Conservation (phyloP, 2,329 filamentous ascomycete genomes). For the Talaromyces sp. region DNA sequence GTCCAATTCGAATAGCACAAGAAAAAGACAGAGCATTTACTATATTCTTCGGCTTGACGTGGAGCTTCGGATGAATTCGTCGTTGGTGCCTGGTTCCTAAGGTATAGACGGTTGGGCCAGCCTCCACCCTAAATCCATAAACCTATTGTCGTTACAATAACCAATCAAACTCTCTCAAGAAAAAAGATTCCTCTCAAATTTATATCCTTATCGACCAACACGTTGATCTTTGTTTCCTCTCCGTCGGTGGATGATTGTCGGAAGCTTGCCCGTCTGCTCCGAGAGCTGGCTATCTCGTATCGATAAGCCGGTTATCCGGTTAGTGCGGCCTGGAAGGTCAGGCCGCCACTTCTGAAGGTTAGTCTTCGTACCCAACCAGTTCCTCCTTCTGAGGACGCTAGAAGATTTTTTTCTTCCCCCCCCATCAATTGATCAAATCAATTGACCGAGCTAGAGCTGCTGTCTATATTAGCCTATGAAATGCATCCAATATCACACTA, state of each 20-base stretch:
- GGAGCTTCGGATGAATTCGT: neutral
- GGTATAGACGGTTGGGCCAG: neutral
- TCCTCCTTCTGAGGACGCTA: neutral
- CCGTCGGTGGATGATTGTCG: neutral
- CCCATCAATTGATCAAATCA: neutral
- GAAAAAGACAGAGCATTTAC: neutral
- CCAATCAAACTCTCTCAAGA: too few species aligned
- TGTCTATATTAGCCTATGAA: neutral
- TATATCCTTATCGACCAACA: neutral
- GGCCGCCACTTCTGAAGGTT: neutral
- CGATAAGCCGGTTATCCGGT: constrained; percentile 9
- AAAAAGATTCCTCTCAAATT: too few species aligned
- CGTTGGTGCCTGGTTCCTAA: neutral
- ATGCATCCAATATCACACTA: neutral
- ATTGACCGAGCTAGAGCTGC: neutral
- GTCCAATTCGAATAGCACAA: neutral
- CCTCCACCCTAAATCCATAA: too few species aligned
- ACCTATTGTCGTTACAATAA: too few species aligned
- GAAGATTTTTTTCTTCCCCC: neutral
- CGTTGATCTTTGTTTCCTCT: neutral
- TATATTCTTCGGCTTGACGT: neutral
- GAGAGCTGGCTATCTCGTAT: constrained; percentile 1
- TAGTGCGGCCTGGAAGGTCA: constrained; percentile 5
- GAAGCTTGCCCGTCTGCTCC: neutral
- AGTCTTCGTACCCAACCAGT: neutral